Conservation (phyloP, 768 basidiomycete species). For the Lactarius akahatsu region DNA sequence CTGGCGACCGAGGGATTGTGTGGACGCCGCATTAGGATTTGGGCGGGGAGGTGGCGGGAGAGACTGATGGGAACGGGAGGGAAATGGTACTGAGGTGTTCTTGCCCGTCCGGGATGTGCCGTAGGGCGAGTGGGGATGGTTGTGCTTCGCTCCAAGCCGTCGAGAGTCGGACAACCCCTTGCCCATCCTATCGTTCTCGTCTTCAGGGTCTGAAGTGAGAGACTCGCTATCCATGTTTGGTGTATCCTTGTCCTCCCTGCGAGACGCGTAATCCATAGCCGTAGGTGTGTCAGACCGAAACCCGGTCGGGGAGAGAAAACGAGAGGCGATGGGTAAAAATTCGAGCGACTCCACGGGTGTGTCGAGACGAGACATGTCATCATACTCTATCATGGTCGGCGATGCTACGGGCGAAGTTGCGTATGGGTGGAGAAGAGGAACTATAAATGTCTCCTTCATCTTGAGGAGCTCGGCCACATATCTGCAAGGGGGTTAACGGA, state of each 20-base stretch:
- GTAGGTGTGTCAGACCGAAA: slow-evolving; percentile 49
- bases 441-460: slow-evolving; percentile 93
- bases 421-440: slow-evolving; percentile 84
- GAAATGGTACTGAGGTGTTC: slow-evolving; percentile 65
- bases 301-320: slow-evolving; percentile 74
- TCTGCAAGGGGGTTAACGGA: slow-evolving; percentile 45
- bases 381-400: slow-evolving; percentile 61
- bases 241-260: slow-evolving; percentile 47
- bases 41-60: slow-evolving; percentile 63
- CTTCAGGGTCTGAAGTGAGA: slow-evolving; percentile 63
- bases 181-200: slow-evolving; percentile 58
- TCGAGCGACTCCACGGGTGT: slow-evolving; percentile 71
- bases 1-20: slow-evolving; percentile 74
- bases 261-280: slow-evolving; percentile 34
- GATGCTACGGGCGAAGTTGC: slow-evolving; percentile 56
- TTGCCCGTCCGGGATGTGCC: slow-evolving; percentile 46
- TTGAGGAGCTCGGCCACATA: slow-evolving; percentile 88
- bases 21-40: slow-evolving; percentile 57
- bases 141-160: slow-evolving; percentile 47
- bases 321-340: slow-evolving; percentile 83
- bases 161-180: slow-evolving; percentile 41
- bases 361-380: slow-evolving; percentile 62
- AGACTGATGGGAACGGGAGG: slow-evolving; percentile 76
- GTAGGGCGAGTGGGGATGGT: slow-evolving; percentile 78
- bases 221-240: slow-evolving; percentile 75